phyloP scores from a whole-genome alignment of 2,329 filamentous ascomycete genomes.

The Colletotrichum euphorbiae region DNA sequence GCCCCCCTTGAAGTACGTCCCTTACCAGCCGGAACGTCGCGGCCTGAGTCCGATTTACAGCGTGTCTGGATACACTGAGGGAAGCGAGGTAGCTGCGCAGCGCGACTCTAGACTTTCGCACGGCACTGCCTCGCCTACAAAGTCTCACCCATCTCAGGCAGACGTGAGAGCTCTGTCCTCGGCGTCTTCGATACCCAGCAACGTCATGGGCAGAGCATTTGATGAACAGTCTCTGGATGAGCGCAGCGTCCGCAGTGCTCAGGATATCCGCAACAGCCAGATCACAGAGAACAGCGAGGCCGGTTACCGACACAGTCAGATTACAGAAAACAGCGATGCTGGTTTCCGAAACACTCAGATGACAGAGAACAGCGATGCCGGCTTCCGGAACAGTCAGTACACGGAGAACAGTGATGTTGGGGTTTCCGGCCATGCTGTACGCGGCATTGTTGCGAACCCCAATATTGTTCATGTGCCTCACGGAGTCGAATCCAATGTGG shows the following conservation, averaged over 20 bases:
- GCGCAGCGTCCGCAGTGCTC: slow-evolving; percentile 63
- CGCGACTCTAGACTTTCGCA: slow-evolving; percentile 68
- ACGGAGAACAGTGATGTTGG: neutral
- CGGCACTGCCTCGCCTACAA: slow-evolving; percentile 66
- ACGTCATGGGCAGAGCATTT: slow-evolving; percentile 61
- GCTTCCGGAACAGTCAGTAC: slow-evolving; percentile 43
- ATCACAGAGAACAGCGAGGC: slow-evolving; percentile 67
- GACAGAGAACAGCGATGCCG: slow-evolving; percentile 43
- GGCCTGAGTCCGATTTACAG: slow-evolving; percentile 91
- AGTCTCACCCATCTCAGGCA: slow-evolving; percentile 58
- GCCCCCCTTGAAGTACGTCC: slow-evolving; percentile 73
- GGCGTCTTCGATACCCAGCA: slow-evolving; percentile 66
- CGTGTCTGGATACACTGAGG: slow-evolving; percentile 85
- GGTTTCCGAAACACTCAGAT: slow-evolving; percentile 48
- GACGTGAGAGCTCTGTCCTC: slow-evolving; percentile 59
- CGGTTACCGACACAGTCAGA: slow-evolving; percentile 65
- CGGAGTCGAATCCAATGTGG: slow-evolving; percentile 89
- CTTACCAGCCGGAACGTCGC: slow-evolving; percentile 75
- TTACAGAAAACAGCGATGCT: slow-evolving; percentile 66
- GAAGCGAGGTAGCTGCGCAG: slow-evolving; percentile 69
- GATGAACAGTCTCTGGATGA: slow-evolving; percentile 68
- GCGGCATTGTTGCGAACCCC: slow-evolving; percentile 77
- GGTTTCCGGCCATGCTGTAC: slow-evolving; percentile 76
- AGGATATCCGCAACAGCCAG: slow-evolving; percentile 64
- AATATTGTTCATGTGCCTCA: slow-evolving; percentile 78